A percentile compares a stretch with the other conserved stretches of the same genome.
These are phyloP conservation scores for Mycena sanguinolenta DNA, from an alignment of 768 basidiomycete genomes.

Conservation along the genomic window DNA sequence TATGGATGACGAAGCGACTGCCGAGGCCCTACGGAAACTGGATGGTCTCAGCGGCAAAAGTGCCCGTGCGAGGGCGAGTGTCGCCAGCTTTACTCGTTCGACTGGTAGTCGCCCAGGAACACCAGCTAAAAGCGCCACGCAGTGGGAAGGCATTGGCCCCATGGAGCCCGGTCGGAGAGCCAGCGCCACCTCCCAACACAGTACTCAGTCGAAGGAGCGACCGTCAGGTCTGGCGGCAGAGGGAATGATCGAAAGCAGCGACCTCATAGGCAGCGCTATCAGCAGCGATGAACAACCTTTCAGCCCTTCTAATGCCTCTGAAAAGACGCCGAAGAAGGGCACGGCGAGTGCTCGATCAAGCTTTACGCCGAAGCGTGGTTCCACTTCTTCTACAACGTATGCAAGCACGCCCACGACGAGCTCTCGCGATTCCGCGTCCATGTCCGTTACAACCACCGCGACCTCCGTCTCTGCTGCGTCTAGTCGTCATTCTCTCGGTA, in stretches of 20 bases:
- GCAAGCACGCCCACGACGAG: constrained; percentile 83
- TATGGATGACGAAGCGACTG: constrained; percentile 89
- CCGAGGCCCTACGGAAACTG: constrained; percentile 91
- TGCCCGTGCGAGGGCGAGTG: constrained; percentile 81
- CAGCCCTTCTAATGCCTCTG: constrained; percentile 57
- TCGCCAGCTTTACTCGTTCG: constrained; percentile 78
- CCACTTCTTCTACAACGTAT: constrained; percentile 90
- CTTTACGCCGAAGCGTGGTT: constrained; percentile 89
- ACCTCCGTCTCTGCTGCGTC: constrained; percentile 83
- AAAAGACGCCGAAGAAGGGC: constrained; percentile 80
- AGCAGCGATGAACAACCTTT: constrained; percentile 73
- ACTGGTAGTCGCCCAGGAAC: constrained; percentile 81
- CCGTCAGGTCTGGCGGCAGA: constrained; percentile 51
- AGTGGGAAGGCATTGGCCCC: constrained; percentile 81
- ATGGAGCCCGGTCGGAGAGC: constrained; percentile 54
- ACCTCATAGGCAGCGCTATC: constrained; percentile 57
- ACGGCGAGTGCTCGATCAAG: constrained; percentile 73
- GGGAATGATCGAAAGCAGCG: constrained; percentile 55
- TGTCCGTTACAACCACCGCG: constrained; percentile 82
- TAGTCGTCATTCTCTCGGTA: constrained; percentile 77
- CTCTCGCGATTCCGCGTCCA: constrained; percentile 88
- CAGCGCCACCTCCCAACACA: constrained; percentile 57
- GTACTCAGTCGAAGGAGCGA: constrained; percentile 58
- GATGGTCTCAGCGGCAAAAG: constrained; percentile 88
- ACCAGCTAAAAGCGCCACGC: constrained; percentile 72